Evolutionary conservation across 148 eudicot species (phyloP), one percentile per base, ranked within the genome.

Genomic region (Vaccinium macrocarpon): DNA sequence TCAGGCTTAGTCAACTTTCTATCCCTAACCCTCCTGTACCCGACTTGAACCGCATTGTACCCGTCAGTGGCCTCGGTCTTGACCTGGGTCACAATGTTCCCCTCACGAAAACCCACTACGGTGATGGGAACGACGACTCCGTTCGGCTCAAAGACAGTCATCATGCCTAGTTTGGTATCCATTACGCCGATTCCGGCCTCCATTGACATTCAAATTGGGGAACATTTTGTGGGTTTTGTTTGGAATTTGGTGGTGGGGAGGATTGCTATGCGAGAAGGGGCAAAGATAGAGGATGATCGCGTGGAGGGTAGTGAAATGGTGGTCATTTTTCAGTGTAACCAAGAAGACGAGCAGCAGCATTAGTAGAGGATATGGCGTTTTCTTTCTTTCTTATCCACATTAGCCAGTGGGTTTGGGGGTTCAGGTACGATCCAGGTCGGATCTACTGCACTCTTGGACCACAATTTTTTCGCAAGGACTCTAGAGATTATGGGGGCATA

Each of bases 111-210:
- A 18, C 99, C 98, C 12, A 97, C 88, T n/a, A 97, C 95, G 2
- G 99, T 97, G 12, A 97, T 98, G 4, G 98, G 98, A 23, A 94
- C 87, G 1, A 97, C 99, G 15, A 59, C 82, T 4, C 99, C 98
- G 61, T 88, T 83, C 48, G 91, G 86, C 83, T 94, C 92, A 78
- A 97, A 97, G 82, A 70, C 94, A 48, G 88, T 88, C 99, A 95
- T 97, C 99, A 95, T 97, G 2, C 99, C 98, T 0, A 97, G 79
- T 81, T 97, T 97, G 64, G 99, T 97, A 4, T 89, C 97, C 99
- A 97, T 92, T 5, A 97, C 88, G 16, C 99, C 98, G 12, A 97
- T 77, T 0, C 99, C 99, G 1, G 98, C 99, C 48, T 97, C 98
- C 81, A 90, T 76, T 71, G 94, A 91, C 91, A 88, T 21, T 56